These are phyloP conservation scores for Penicillium sumatraense DNA, from an alignment of 2,329 filamentous ascomycete species.

Conservation along the genomic window DNA sequence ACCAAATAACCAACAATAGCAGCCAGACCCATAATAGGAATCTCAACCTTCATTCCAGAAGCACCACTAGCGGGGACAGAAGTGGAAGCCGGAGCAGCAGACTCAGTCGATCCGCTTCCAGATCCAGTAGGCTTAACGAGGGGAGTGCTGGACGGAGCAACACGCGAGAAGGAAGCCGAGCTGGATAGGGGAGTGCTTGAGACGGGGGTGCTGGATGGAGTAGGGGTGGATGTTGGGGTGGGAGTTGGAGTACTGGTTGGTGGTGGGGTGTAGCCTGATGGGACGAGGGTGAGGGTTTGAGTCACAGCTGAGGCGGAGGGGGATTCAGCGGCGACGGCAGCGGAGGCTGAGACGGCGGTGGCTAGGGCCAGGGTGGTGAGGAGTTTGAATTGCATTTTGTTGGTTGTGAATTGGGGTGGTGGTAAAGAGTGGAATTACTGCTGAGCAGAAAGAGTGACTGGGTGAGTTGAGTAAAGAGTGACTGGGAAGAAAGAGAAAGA, in stretches of 20 bases:
- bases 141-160: slow-evolving; percentile 16
- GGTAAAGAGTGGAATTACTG: not conserved
- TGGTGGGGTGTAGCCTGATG: slow-evolving; percentile 25
- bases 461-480: slow-evolving; percentile 34
- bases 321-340: slow-evolving; percentile 33
- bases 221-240: slow-evolving; percentile 25
- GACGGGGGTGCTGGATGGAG: slow-evolving; percentile 15
- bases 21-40: slow-evolving; percentile 30
- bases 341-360: slow-evolving; percentile 32
- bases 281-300: slow-evolving; percentile 33
- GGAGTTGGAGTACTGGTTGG: slow-evolving; percentile 26
- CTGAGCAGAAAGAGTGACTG: slow-evolving; percentile 33
- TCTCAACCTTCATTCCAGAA: slow-evolving; percentile 20
- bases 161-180: not conserved
- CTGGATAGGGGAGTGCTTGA: slow-evolving; percentile 19
- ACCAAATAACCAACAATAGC: slow-evolving; percentile 36
- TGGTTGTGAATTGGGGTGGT: not conserved
- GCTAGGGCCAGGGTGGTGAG: slow-evolving; percentile 34
- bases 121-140: slow-evolving; percentile 5
- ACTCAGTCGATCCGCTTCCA: slow-evolving; percentile 3
- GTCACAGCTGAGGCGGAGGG: slow-evolving; percentile 25
- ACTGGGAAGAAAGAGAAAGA: too few species aligned
- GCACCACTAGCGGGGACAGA: slow-evolving; percentile 24
- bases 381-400: slow-evolving; percentile 41
- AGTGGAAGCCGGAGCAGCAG: slow-evolving; percentile 19